Evolutionary conservation across 768 basidiomycete genomes (phyloP), one percentile per base, ranked within the genome.

Genomic region (Boletus reticuloceps): DNA sequence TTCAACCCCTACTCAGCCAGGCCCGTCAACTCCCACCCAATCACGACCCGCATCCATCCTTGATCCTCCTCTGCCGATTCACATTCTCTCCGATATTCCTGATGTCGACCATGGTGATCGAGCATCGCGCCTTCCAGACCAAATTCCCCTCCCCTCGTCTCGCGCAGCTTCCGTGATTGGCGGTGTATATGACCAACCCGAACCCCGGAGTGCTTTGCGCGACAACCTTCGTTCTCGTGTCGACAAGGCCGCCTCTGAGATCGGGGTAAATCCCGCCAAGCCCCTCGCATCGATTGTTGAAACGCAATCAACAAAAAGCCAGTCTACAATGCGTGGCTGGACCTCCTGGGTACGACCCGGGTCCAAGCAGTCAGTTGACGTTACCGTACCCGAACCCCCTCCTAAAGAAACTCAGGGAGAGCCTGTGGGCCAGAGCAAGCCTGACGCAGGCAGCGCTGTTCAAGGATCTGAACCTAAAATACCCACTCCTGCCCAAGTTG

Each of bases 81-180:
- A 57, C n/a, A 14, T 51, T 25, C 57, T 61, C 10, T 53, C 55
- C 17, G 48, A 61, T 25, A 61, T 69, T 9, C 55, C 59, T 19
- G 67, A 70, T 20, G 37, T 54, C 7, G 61, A 61, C 40, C 42
- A 31, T 27, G 44, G 5, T 48, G 37, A 39, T 14, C 47, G 36
- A 37, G 12, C 6, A 46, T 53, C 61, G 22, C 50, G 17, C n/a
- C 52, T n/a, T 7, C 63, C 69, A 29, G 62, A 60, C 1, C 54
- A 56, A 48, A 51, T 71, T 5, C 60, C 63, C 16, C 64, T 70
- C 16, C 69, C 69, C 14, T 53, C 58, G 38, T 69, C 71, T n/a
- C 69, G 69, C 5, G 69, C 69, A 1, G 65, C 59, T 16, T 71
- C 71, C 1, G 69, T 64, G 47, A 58, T 71, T 8, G 71, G 65